Evolutionary conservation across 116 monocot genomes (phyloP).

Genomic region (Zostera marina): DNA sequence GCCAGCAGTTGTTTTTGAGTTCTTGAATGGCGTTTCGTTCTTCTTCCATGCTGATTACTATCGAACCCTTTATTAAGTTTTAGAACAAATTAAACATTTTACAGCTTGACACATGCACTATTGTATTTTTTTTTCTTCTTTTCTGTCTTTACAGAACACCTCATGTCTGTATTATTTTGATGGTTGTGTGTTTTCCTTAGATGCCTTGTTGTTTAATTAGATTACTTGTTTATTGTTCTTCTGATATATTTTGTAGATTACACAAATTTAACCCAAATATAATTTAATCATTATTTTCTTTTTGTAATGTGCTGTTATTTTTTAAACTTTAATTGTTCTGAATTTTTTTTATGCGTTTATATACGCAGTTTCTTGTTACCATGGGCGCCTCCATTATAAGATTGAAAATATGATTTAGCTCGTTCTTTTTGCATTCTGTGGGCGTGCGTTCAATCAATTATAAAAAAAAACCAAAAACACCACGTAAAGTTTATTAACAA

Average conservation of each 20-base stretch:
- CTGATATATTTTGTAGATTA: neutral
- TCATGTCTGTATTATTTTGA: neutral
- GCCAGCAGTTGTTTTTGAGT: neutral
- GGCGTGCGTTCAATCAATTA: too few species aligned
- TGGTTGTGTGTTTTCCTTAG: neutral
- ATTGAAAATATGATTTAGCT: too few species aligned
- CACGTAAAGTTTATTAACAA: too few species aligned
- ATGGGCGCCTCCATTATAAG: too few species aligned
- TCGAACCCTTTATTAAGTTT: neutral
- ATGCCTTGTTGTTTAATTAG: neutral
- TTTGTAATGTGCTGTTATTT: too few species aligned
- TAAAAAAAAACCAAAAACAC: too few species aligned
- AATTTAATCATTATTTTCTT: neutral
- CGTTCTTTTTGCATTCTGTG: too few species aligned
- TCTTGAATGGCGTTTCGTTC: neutral
- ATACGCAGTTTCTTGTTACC: too few species aligned
- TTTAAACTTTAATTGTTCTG: too few species aligned
- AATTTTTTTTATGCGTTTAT: too few species aligned
- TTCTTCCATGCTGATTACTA: neutral
- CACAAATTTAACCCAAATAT: neutral
- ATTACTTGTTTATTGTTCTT: neutral
- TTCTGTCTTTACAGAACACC: neutral
- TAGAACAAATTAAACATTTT: slow-evolving; percentile 3
- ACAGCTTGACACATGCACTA: slow-evolving; percentile 3
- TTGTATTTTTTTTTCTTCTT: neutral